phyloP scores from a whole-genome alignment of 371 early-diverging fungal species.

The Funneliformis caledonium region DNA sequence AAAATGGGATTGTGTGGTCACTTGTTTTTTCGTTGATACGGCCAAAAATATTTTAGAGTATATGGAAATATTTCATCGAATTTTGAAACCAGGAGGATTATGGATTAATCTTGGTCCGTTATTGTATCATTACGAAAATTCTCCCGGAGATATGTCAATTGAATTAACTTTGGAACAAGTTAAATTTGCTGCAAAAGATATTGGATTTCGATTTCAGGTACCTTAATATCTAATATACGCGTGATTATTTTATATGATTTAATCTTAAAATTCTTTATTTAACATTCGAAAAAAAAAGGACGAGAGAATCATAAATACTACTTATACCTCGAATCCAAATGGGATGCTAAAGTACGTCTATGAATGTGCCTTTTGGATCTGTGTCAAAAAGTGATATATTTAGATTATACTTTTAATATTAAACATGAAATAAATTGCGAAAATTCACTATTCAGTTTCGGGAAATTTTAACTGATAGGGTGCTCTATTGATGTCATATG shows the following conservation, averaged over 20 bases:
- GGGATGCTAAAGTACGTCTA: conserved; percentile 88
- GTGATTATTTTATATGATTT: background rate
- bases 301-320: conserved; percentile 59
- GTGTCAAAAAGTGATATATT: conserved; percentile 1
- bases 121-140: conserved; percentile 92
- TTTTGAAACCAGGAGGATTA: conserved; percentile 80
- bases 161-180: conserved; percentile 90
- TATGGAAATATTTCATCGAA: conserved; percentile 76
- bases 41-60: conserved; percentile 91
- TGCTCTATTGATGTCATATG: background rate
- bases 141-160: conserved; percentile 74
- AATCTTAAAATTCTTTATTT: background rate
- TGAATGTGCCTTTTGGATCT: conserved; percentile 51
- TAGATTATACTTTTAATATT: too few relatives aligned
- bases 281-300: conserved; percentile 49
- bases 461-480: background rate
- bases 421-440: too few relatives aligned
- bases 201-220: conserved; percentile 79
- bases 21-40: conserved; percentile 97
- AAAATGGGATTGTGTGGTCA: conserved; percentile 87
- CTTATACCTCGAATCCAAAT: conserved; percentile 76
- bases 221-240: background rate
- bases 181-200: conserved; percentile 58
- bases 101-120: conserved; percentile 97
- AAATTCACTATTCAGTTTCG: too few relatives aligned